A percentile compares a stretch with the other conserved stretches of the same genome.
These are phyloP conservation scores for Lactifluus piperatus DNA, from an alignment of 768 basidiomycete genomes.

Conservation along the genomic window DNA sequence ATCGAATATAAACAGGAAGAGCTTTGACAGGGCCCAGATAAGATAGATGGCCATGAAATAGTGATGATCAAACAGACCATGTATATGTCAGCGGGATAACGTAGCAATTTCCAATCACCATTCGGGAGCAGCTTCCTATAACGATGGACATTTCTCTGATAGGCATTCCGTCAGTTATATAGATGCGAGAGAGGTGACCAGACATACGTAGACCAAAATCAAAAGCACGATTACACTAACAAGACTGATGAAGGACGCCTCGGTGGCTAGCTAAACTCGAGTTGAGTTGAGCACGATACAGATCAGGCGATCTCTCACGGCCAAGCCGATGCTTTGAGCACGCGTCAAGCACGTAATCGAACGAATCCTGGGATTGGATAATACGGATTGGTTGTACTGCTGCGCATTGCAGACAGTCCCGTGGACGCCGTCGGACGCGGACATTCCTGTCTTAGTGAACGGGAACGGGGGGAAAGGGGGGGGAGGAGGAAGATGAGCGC, in stretches of 20 bases:
- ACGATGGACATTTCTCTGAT: background rate
- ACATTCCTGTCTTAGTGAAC: background rate
- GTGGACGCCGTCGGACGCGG: background rate
- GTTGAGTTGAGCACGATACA: background rate
- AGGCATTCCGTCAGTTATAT: background rate
- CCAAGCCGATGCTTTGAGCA: background rate
- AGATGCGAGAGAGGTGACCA: background rate
- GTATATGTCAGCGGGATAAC: slow-evolving; percentile 33
- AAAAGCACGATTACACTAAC: background rate
- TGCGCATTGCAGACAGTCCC: background rate
- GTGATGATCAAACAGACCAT: slow-evolving; percentile 25
- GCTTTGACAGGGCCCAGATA: slow-evolving; percentile 20
- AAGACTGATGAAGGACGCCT: background rate
- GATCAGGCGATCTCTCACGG: background rate
- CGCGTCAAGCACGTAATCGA: background rate
- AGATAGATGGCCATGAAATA: background rate
- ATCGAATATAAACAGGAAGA: slow-evolving; percentile 26
- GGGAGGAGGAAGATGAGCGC: background rate
- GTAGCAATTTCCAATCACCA: slow-evolving; percentile 23
- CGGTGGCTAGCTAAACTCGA: background rate
- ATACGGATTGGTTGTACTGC: background rate
- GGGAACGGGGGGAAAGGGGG: too few relatives aligned
- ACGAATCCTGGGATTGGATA: background rate
- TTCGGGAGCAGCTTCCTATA: background rate
- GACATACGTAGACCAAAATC: background rate